Evolutionary conservation across 257 asterid genomes (phyloP).

Genomic region (Solanum chiquidenum): DNA sequence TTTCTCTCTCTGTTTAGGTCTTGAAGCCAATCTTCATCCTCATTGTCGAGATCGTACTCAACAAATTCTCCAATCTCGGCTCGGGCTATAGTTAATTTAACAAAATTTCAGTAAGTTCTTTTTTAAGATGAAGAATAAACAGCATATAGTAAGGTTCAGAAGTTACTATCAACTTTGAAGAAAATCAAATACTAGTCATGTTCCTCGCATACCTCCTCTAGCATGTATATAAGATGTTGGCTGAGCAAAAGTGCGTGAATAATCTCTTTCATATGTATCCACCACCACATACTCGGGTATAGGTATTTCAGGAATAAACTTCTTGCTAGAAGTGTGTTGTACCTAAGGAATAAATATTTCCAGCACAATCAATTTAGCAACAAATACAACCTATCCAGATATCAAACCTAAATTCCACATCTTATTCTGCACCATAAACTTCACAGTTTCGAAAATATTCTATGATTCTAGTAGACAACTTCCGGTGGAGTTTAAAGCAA

Average conservation of each 20-base stretch:
- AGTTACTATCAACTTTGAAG: background rate
- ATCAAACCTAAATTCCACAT: background rate
- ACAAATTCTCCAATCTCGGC: constrained; percentile 96
- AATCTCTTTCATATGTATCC: constrained; percentile 94
- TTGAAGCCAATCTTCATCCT: constrained; percentile 97
- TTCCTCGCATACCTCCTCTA: constrained; percentile 67
- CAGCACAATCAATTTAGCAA: background rate
- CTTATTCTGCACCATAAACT: background rate
- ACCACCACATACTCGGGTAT: constrained; percentile 87
- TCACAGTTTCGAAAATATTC: background rate
- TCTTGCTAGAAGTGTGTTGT: constrained; percentile 58
- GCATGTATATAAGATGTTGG: constrained; percentile 92
- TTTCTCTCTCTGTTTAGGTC: constrained; percentile 72
- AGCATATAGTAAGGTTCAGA: background rate
- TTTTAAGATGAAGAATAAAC: background rate
- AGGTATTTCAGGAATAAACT: constrained; percentile 79
- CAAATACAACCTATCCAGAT: background rate
- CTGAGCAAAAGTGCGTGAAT: constrained; percentile 78
- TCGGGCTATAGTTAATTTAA: constrained; percentile 50
- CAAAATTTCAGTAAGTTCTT: background rate
- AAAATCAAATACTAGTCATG: constrained; percentile 4
- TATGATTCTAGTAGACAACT: background rate
- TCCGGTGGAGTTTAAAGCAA: background rate
- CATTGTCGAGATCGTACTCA: constrained; percentile 96
- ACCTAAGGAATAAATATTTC: constrained; percentile 26